Percentiles rank a stretch among this genome's conserved stretches.
Evolutionary conservation across 1,284 basidiomycete genomes (phyloP).

Genomic region (Wolfiporia cocos): DNA sequence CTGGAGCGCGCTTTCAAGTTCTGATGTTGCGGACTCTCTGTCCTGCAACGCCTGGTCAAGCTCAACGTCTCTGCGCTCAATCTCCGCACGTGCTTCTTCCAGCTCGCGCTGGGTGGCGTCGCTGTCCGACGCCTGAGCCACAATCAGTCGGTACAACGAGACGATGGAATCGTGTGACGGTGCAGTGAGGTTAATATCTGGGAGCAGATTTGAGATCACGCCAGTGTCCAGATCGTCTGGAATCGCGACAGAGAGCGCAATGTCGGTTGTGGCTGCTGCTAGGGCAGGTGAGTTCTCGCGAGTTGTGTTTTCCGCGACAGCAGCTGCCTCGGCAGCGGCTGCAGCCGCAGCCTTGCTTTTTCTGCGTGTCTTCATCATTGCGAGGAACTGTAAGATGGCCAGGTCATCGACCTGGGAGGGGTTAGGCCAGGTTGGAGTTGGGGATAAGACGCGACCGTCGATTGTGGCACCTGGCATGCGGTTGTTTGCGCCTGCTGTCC

Average conservation of each 20-base stretch:
- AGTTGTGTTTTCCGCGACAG: slow-evolving; percentile 18
- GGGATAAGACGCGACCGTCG: slow-evolving; percentile 9
- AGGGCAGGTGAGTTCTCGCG: slow-evolving; percentile 19
- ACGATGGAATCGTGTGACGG: slow-evolving; percentile 54
- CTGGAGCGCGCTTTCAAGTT: slow-evolving; percentile 48
- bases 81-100: slow-evolving; percentile 58
- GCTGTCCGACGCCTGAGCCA: slow-evolving; percentile 46
- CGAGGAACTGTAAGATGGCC: too few species aligned
- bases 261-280: slow-evolving; percentile 7
- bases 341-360: slow-evolving; percentile 36
- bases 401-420: slow-evolving; percentile 14
- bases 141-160: slow-evolving; percentile 54
- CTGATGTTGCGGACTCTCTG: slow-evolving; percentile 49
- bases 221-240: slow-evolving; percentile 60
- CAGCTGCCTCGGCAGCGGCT: slow-evolving; percentile 24
- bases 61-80: slow-evolving; percentile 67
- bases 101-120: slow-evolving; percentile 52
- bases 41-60: slow-evolving; percentile 76
- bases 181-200: slow-evolving; percentile 44
- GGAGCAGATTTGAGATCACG: slow-evolving; percentile 45
- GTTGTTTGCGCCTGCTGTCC: slow-evolving; percentile 22
- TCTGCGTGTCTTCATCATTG: slow-evolving; percentile 35
- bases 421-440: slow-evolving; percentile 7
- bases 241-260: slow-evolving; percentile 28
- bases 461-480: too few species aligned